Base-by-base conservation (phyloP, 768 basidiomycete species). In the Termitomyces sp. region DNA sequence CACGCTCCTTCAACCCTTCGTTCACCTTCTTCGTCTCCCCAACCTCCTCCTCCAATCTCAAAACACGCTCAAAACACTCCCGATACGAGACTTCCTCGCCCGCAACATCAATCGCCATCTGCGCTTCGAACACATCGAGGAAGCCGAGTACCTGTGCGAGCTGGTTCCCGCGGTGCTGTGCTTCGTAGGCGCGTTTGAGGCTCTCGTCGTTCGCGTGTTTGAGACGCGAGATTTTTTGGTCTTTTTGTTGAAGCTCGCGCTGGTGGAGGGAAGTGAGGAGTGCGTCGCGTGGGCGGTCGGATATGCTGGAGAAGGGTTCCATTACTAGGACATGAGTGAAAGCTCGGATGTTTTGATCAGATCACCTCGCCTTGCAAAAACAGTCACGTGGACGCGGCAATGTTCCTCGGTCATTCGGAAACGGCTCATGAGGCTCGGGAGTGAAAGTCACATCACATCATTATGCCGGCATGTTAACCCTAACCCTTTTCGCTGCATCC, bases 101-200 rank as follows among this genome's bases (percentile, higher is more conserved):
- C 3, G 71, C 62, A 2, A 70, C 68, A 33, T 76, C 73, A 29
- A 80, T 64, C 9, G 66, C 63, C 7, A 70, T 64, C 51, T 79
- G 74, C 0, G 78, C 76, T 29, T 80, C 78, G 10, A 65, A 67
- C 3, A 79, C 60, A 45, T 74, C 68, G 2, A 63, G 57, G 56
- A 78, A 82, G 0, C 80, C 82, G 41, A 84, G 69, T 1, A 65
- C 65, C 7, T 63, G 58, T 0, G 77, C 79, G 2, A 82, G 67
- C 16, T 69, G 66, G 15, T 72, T 61, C 0, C 68, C 71, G 1
- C 75, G 68, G 12, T 76, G 68, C 10, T 68, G 56, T 0, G 65
- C 64, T 10, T 76, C 74, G 46, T 72, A 78, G 7, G 76, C 57
- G 46, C 76, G 66, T 50, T 73, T 73, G 31, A 69, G 60, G 4